A percentile compares a stretch with the other conserved stretches of the same genome.
These are phyloP conservation scores for Acorus calamus DNA, from an alignment of 106 monocot species.

Conservation along the genomic window DNA sequence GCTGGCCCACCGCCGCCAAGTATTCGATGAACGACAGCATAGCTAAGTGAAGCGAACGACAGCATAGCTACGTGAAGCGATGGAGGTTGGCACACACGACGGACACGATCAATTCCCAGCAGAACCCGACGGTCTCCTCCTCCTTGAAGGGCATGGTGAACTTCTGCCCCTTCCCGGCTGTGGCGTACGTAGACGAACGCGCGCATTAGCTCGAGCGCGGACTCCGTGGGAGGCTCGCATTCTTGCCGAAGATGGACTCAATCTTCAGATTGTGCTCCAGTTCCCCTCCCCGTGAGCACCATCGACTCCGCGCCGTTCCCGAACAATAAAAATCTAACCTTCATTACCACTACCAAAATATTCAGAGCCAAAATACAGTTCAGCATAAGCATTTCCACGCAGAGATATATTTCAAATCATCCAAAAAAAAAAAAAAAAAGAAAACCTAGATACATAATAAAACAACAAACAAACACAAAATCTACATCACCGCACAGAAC, in stretches of 20 bases:
- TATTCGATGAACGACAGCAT: constrained; percentile 67
- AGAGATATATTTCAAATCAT: too few species aligned
- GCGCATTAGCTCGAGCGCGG: constrained; percentile 48
- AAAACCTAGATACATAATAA: too few species aligned
- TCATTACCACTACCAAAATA: too few species aligned
- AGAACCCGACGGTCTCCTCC: constrained; percentile 74
- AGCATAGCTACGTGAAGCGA: constrained; percentile 54
- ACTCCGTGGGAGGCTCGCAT: constrained; percentile 53
- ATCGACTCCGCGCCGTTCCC: constrained; percentile 50
- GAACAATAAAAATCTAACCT: too few species aligned
- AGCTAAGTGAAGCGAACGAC: too few species aligned
- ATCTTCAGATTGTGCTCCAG: constrained; percentile 82
- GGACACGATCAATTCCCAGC: constrained; percentile 69
- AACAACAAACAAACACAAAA: too few species aligned
- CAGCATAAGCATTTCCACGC: too few species aligned
- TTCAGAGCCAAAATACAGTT: too few species aligned
- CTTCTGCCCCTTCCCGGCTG: constrained; percentile 80
- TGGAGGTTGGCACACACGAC: constrained; percentile 38
- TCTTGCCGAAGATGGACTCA: constrained; percentile 56
- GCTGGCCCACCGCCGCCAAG: constrained; percentile 40
- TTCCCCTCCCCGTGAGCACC: constrained; percentile 45
- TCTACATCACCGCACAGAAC: too few species aligned
- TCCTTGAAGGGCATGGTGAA: constrained; percentile 81
- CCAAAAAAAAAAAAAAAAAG: too few species aligned
- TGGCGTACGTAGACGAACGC: constrained; percentile 67